These are phyloP conservation scores for Phanerochaete carnosa DNA, from an alignment of 768 basidiomycete species.

Conservation along the genomic window DNA sequence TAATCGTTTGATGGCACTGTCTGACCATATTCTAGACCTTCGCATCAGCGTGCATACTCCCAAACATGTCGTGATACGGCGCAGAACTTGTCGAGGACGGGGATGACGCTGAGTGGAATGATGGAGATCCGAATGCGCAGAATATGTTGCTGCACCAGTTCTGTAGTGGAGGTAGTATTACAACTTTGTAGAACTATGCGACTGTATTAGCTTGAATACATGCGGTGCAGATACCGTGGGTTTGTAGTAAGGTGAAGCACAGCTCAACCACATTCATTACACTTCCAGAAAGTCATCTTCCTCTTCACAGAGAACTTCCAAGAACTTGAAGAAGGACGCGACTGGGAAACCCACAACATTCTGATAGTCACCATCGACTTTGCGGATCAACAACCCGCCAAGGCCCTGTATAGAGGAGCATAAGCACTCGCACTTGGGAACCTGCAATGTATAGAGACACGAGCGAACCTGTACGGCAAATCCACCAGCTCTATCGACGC, in stretches of 20 bases:
- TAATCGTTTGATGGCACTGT: too few species aligned
- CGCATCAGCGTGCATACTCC: too few species aligned
- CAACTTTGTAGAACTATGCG: background rate
- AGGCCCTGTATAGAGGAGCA: conserved; percentile 49
- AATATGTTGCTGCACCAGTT: too few species aligned
- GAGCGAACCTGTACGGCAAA: conserved; percentile 82
- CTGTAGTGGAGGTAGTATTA: too few species aligned
- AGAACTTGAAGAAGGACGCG: conserved; percentile 74
- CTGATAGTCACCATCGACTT: conserved; percentile 85
- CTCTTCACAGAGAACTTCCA: conserved; percentile 70
- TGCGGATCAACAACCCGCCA: conserved; percentile 77
- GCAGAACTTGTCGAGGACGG: too few species aligned
- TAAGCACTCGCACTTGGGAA: background rate
- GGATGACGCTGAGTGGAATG: too few species aligned
- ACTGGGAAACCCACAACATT: conserved; percentile 94
- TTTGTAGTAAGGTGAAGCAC: background rate
- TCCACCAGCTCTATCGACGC: conserved; percentile 85
- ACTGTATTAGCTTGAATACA: background rate
- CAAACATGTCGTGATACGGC: too few species aligned
- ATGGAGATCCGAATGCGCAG: too few species aligned
- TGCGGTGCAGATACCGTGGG: background rate
- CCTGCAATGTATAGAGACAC: background rate
- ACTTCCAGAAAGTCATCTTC: conserved; percentile 65
- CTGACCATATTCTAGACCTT: too few species aligned
- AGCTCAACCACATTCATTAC: background rate